Percentiles rank a stretch among this genome's conserved stretches.
phyloP scores from a whole-genome alignment of 139 green algal species.

The Spirogloea muscicola region DNA sequence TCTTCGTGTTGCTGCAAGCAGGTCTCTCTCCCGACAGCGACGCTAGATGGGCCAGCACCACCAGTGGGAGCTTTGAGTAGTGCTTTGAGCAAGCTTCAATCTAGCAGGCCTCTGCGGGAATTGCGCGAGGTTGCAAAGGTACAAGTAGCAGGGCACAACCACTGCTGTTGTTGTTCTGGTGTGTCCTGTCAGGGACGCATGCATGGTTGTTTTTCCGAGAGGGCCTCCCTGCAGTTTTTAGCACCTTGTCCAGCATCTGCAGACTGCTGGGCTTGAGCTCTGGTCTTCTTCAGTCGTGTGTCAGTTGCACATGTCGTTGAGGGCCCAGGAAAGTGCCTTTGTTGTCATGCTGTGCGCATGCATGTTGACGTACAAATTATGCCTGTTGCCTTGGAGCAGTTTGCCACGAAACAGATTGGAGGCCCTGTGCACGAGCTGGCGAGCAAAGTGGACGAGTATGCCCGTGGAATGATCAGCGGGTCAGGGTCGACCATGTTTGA shows the following conservation, averaged over 20 bases:
- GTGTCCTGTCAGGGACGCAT: no score
- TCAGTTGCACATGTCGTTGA: no score
- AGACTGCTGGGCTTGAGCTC: no score
- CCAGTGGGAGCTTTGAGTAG: conserved; percentile 91
- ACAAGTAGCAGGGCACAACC: no score
- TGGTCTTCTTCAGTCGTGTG: no score
- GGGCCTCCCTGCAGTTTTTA: no score
- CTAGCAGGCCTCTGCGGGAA: conserved; percentile 88
- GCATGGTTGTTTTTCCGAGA: no score
- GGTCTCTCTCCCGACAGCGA: conserved; percentile 95
- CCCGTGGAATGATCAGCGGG: conserved; percentile 95
- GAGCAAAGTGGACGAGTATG: conserved; percentile 99
- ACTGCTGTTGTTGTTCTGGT: no score
- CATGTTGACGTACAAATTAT: not conserved
- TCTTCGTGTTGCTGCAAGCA: conserved; percentile 46
- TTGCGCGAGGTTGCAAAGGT: conserved; percentile 94
- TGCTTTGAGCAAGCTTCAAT: conserved; percentile 80
- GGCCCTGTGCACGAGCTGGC: conserved; percentile 81
- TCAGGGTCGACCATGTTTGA: conserved; percentile 93
- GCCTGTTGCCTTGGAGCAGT: conserved; percentile 37
- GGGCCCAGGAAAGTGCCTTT: no score
- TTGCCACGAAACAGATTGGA: conserved; percentile 94
- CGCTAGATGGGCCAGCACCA: conserved; percentile 68
- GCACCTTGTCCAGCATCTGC: no score
- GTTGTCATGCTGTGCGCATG: no score